Evolutionary conservation across 148 eudicot genomes (phyloP), one percentile per base, ranked within the genome.

Genomic region (Camellia granthamiana): DNA sequence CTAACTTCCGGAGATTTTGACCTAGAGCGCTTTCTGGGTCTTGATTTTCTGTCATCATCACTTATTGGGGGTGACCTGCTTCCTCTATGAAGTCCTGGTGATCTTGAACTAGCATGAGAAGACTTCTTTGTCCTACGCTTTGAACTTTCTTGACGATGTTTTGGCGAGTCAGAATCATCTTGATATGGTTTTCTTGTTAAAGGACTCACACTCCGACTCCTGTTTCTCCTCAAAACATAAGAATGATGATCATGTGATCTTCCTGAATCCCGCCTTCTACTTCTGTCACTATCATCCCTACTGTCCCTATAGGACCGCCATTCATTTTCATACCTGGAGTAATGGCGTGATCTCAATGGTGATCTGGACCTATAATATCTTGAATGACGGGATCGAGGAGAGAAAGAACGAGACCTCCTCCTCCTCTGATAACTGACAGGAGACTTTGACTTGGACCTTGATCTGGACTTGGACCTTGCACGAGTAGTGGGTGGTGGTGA

Each of bases 151-250:
- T 49, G 87, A 52, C 80, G 88, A 61, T 70, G 85, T 78, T 82
- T 90, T 58, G 97, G 92, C 44, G 95, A 91, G 51, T 71, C 85
- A 47, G 93, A 88, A 68, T 83, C 88, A 80, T 89, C 91, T 18
- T 90, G 87, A 74, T 85, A 84, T 42, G 94, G 84, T 82, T 90
- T 94, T 84, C 88, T 91, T 73, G 64, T 80, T 66, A 87, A 88
- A 66, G 98, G 98, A 82, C 91, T 92, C 23, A 70, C 75, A 81
- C 97, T 94, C 89, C 97, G 84, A 86, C 92, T 92, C 84, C 86
- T 89, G 69, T 90, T 86, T 88, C 98, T 91, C 82, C 94, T 87
- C 12, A 86, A 89, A 82, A 82, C 78, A 80, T 91, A 88, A 69
- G 87, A 85, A 84, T 75, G 89, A 54, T 86, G 83, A 80, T 91